These are phyloP conservation scores for Gyromitra esculenta DNA, from an alignment of 2,329 filamentous ascomycete species.

Conservation along the genomic window DNA sequence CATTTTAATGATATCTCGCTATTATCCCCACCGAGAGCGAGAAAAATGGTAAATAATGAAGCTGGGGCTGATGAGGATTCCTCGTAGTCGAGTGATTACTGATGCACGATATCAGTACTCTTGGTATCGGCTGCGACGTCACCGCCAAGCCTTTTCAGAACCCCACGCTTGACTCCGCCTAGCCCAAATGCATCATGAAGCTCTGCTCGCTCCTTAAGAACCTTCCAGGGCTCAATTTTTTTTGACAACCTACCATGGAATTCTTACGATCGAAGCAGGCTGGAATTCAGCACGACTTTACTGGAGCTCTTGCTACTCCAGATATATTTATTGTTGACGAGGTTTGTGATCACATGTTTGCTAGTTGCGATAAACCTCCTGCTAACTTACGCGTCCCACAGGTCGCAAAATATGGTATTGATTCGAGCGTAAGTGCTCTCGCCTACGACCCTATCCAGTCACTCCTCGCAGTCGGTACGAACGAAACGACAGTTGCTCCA, in stretches of 20 bases:
- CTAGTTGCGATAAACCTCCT: constrained; percentile 16
- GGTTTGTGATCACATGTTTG: constrained; percentile 28
- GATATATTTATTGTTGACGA: constrained; percentile 86
- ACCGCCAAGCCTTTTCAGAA: constrained; percentile 40
- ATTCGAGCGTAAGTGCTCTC: constrained; percentile 73
- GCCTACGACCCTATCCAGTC: constrained; percentile 95
- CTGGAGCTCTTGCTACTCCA: constrained; percentile 71
- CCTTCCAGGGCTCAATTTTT: constrained; percentile 2
- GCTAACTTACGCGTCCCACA: constrained; percentile 45
- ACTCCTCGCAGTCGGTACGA: constrained; percentile 89
- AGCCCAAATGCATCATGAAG: constrained; percentile 1
- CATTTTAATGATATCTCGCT: background rate
- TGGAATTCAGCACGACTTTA: constrained; percentile 88
- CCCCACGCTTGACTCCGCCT: constrained; percentile 10
- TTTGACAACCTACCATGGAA: constrained; percentile 51
- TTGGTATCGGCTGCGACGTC: constrained; percentile 28
- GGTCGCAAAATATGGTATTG: constrained; percentile 57
- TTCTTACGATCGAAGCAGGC: constrained; percentile 93
- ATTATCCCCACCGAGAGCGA: background rate
- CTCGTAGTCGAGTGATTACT: constrained; percentile 14
- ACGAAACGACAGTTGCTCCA: constrained; percentile 82
- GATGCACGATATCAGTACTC: background rate
- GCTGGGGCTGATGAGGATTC: background rate
- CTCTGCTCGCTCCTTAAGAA: background rate
- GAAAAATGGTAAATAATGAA: background rate